Percentiles rank a stretch among this genome's conserved stretches.
Evolutionary conservation across 2,329 filamentous ascomycete genomes (phyloP).

Genomic region (Claviceps africana): DNA sequence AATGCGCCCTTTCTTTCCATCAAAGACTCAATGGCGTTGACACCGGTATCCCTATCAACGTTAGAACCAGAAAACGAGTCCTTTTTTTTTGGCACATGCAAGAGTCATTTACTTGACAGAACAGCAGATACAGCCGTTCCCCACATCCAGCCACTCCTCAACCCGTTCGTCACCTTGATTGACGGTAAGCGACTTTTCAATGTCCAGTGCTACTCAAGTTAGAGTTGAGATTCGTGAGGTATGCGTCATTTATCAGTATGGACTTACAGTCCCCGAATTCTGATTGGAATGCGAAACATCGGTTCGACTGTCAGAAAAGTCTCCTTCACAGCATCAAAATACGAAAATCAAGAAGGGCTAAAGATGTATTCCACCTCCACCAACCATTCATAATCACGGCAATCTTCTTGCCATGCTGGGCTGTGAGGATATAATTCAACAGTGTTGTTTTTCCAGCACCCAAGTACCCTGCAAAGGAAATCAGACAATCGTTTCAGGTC

Average conservation of each 20-base stretch:
- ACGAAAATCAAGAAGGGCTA: not conserved
- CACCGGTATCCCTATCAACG: slow-evolving; percentile 60
- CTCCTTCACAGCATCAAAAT: not conserved
- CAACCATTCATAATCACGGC: slow-evolving; percentile 87
- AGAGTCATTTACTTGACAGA: slow-evolving; percentile 61
- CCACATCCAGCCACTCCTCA: slow-evolving; percentile 89
- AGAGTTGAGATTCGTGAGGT: slow-evolving; percentile 6
- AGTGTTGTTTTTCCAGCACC: slow-evolving; percentile 92
- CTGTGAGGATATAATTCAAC: slow-evolving; percentile 89
- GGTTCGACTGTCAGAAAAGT: not conserved
- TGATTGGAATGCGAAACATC: slow-evolving; percentile 16
- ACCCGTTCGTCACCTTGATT: slow-evolving; percentile 71
- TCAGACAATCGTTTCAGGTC: not conserved
- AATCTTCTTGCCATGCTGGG: slow-evolving; percentile 93
- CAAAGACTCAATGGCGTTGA: slow-evolving; percentile 85
- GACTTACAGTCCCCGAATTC: slow-evolving; percentile 68
- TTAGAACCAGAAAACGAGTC: not conserved
- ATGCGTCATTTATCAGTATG: slow-evolving; percentile 4
- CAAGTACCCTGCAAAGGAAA: slow-evolving; percentile 56
- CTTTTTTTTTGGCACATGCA: not conserved
- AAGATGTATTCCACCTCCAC: not conserved
- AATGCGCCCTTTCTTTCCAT: slow-evolving; percentile 92
- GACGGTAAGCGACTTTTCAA: slow-evolving; percentile 89
- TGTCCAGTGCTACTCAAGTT: slow-evolving; percentile 58
- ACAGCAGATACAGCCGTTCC: slow-evolving; percentile 95